phyloP scores from a whole-genome alignment of 169 alveolate genomes.

The Plasmodium inui region DNA sequence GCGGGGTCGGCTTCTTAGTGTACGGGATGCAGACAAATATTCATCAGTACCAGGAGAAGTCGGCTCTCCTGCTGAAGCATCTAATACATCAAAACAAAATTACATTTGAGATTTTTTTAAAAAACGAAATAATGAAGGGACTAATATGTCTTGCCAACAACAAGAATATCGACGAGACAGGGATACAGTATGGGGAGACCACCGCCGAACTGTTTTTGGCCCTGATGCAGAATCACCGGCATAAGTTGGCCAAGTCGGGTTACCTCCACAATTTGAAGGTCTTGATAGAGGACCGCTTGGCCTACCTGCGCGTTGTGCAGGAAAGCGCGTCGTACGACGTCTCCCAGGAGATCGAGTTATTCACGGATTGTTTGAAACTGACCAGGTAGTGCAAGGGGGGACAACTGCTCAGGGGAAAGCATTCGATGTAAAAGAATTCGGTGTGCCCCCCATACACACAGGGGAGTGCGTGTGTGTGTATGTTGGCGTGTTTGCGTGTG shows the following conservation, averaged over 20 bases:
- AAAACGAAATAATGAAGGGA: conserved; percentile 72
- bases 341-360: conserved; percentile 61
- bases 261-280: conserved; percentile 21
- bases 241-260: conserved; percentile 59
- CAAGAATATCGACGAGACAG: conserved; percentile 67
- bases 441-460: background rate
- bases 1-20: conserved; percentile 62
- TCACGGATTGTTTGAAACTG: conserved; percentile 48
- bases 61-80: conserved; percentile 75
- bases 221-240: conserved; percentile 66
- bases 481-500: background rate
- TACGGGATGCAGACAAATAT: conserved; percentile 75
- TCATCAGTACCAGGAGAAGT: conserved; percentile 62
- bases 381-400: conserved; percentile 8
- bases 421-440: no score
- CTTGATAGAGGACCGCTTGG: conserved; percentile 54
- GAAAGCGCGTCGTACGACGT: conserved; percentile 70
- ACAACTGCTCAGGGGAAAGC: background rate
- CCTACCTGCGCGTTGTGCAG: conserved; percentile 41
- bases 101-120: conserved; percentile 42
- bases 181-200: conserved; percentile 75
- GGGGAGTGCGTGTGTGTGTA: background rate
- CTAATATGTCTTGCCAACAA: conserved; percentile 42
- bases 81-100: conserved; percentile 62
- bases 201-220: conserved; percentile 72